Evolutionary conservation across 495 filamentous ascomycete species (phyloP), one percentile per base, ranked within the genome.

Genomic region (Penicillium taxi): DNA sequence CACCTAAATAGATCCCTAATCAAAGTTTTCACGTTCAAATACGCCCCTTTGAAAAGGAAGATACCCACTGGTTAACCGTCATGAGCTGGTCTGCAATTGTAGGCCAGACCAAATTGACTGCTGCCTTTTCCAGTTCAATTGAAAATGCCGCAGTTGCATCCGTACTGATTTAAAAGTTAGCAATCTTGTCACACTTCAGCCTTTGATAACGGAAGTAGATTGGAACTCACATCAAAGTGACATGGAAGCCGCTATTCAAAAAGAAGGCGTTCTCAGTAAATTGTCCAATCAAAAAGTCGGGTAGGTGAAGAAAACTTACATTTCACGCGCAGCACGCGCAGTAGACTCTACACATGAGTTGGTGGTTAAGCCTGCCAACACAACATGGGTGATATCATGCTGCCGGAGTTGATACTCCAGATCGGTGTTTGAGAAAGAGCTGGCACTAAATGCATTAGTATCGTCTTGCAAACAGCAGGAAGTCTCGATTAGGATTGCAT

Each of bases 371-470:
- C 29, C 29, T 11, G 29, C 29, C 6, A 17, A 32, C 15, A 32
- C 17, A 11, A 32, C 29, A 11, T 32, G 29, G 6, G 29, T 32
- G 4, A 32, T 32, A 11, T 19, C 29, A 18, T 19, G 14, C 16
- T 32, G 34, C 18, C 26, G 26, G 17, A 36, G 33, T 36, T 36
- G 33, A n/a, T 26, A 36, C 6, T 36, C 33, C 21, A 36, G 12
- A 23, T 36, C 33, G 22, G 33, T 36, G 23, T 36, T 36, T n/a
- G 33, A 4, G 20, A 36, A 42, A 16, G 33, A 41, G 13, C 31
- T 42, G 26, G 12, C n/a, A n/a, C 18, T 37, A 32, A n/a, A 26
- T 41, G 19, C 5, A 31, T 32, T 12, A 18, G 20, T 33, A 13
- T 29, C 26, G 1, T 0, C n/a, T 3, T 3, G 5, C 2, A 29